Evolutionary conservation across 2,329 filamentous ascomycete species (phyloP).

Genomic region (Podosphaera aphanis): DNA sequence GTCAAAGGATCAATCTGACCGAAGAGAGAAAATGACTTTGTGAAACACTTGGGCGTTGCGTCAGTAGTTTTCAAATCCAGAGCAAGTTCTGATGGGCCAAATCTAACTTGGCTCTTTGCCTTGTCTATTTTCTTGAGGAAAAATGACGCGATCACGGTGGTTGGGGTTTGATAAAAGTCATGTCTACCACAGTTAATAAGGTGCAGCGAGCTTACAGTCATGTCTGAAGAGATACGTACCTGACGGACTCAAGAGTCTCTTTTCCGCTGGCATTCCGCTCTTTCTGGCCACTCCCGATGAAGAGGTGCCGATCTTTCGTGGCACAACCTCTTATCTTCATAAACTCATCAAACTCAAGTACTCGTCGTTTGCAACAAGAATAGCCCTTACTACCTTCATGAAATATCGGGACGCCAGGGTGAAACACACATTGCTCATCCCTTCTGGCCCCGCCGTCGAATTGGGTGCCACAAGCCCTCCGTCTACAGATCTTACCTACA

Average conservation of each 20-base stretch:
- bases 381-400: constrained; percentile 97
- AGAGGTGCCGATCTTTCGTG: constrained; percentile 61
- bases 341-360: constrained; percentile 94
- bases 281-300: constrained; percentile 55
- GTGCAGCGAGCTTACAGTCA: not conserved
- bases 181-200: constrained; percentile 23
- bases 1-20: constrained; percentile 46
- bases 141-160: constrained; percentile 67
- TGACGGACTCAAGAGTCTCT: constrained; percentile 55
- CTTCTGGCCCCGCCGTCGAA: constrained; percentile 40
- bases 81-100: constrained; percentile 36
- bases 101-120: constrained; percentile 46
- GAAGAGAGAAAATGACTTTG: constrained; percentile 49
- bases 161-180: constrained; percentile 87
- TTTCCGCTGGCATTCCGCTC: constrained; percentile 28
- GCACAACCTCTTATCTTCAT: constrained; percentile 85
- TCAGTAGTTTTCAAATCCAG: constrained; percentile 76
- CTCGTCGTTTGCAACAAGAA: constrained; percentile 84
- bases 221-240: constrained; percentile 32
- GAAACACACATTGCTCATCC: constrained; percentile 61
- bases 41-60: constrained; percentile 51
- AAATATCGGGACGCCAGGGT: constrained; percentile 79
- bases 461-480: constrained; percentile 45
- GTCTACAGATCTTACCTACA: constrained; percentile 51
- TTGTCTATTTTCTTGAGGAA: constrained; percentile 97